A percentile compares a stretch with the other conserved stretches of the same genome.
phyloP scores from a whole-genome alignment of 257 asterid species.

The Solanum tacnaense region DNA sequence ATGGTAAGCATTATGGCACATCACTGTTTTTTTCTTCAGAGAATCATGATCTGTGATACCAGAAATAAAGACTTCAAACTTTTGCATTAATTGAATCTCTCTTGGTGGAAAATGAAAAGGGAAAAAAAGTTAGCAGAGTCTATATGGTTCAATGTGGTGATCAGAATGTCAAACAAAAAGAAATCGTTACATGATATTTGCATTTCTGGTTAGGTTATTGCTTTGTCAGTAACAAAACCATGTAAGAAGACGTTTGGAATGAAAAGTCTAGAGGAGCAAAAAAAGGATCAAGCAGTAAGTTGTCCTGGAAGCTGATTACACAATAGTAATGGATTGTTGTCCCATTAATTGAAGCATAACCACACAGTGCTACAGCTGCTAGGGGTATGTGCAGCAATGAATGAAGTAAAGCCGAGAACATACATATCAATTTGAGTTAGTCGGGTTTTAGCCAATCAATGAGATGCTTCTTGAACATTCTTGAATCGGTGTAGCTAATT shows the following conservation, averaged over 20 bases:
- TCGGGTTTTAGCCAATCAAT: not conserved
- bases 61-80: not conserved
- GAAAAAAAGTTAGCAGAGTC: not conserved
- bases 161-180: not conserved
- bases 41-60: not conserved
- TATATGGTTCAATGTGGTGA: not conserved
- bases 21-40: not conserved
- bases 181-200: not conserved
- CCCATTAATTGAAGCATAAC: not conserved
- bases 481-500: not conserved
- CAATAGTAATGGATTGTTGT: not conserved
- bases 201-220: not conserved
- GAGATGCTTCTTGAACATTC: not conserved
- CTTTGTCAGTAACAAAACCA: not conserved
- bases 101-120: not conserved
- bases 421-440: not conserved
- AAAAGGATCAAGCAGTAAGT: not conserved
- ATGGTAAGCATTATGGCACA: constrained; percentile 41
- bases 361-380: not conserved
- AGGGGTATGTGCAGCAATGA: not conserved
- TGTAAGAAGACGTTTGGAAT: not conserved
- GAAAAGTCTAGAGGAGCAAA: not conserved
- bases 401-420: not conserved
- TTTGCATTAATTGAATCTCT: not conserved
- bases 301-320: not conserved